These are phyloP conservation scores for Monilinia laxa DNA, from an alignment of 2,329 filamentous ascomycete species.

Conservation along the genomic window DNA sequence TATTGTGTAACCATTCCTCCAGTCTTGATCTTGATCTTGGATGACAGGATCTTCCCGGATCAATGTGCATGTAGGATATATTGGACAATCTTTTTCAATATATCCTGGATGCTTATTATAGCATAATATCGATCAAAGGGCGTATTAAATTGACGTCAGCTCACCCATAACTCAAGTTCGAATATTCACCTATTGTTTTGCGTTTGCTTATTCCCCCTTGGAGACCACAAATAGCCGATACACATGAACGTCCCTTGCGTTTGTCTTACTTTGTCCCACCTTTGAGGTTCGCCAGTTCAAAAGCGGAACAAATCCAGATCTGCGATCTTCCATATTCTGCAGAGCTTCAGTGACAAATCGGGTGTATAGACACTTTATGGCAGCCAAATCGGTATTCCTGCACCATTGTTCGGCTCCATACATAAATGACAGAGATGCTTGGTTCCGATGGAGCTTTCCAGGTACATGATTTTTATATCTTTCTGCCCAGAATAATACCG, in stretches of 20 bases:
- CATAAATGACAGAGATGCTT: neutral
- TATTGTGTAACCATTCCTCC: neutral
- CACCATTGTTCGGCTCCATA: neutral
- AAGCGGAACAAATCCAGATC: neutral
- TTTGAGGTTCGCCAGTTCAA: neutral
- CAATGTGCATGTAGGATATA: neutral
- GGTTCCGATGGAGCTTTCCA: neutral
- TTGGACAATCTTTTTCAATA: neutral
- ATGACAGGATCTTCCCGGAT: neutral
- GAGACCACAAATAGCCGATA: constrained; percentile 7
- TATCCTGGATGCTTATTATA: neutral
- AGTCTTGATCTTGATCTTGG: too few species aligned
- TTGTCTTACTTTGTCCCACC: constrained; percentile 6
- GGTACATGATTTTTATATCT: neutral
- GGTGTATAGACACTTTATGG: neutral
- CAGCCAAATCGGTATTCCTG: neutral
- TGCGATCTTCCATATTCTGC: neutral
- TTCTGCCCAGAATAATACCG: neutral
- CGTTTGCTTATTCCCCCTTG: neutral
- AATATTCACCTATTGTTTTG: neutral
- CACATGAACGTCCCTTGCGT: constrained; percentile 14
- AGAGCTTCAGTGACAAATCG: neutral
- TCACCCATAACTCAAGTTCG: neutral
- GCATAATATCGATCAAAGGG: neutral
- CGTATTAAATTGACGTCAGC: constrained; percentile 1